Conservation (phyloP, 257 asterid genomes). For the Solanum appendiculatum region DNA sequence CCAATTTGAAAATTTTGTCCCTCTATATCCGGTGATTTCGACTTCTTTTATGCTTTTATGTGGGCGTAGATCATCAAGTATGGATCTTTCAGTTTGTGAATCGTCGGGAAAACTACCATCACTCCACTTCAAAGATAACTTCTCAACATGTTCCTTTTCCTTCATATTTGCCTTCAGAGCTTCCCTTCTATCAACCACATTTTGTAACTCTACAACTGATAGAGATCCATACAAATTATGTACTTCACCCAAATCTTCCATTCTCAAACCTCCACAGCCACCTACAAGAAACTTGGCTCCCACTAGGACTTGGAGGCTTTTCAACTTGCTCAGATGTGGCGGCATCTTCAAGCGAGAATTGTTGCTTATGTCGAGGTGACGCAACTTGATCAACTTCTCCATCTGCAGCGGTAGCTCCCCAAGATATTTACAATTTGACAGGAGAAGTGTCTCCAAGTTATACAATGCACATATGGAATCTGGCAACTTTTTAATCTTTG, state of each 20-base stretch:
- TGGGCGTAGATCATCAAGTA: background rate
- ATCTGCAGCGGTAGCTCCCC: background rate
- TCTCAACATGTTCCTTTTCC: background rate
- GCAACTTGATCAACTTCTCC: background rate
- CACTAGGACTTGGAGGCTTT: background rate
- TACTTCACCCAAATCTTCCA: background rate
- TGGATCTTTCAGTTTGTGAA: background rate
- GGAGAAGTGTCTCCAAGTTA: background rate
- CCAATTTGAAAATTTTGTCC: background rate
- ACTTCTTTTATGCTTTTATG: background rate
- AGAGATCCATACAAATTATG: background rate
- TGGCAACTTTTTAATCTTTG: background rate
- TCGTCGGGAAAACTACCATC: background rate
- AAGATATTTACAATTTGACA: fast-evolving
- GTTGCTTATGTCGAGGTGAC: background rate
- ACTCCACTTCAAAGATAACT: background rate
- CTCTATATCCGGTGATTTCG: background rate
- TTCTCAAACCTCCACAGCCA: background rate
- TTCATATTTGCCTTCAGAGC: background rate
- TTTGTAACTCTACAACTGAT: background rate
- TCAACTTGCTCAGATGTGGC: background rate
- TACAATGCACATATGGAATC: background rate
- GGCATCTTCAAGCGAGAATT: background rate
- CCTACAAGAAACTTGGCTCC: background rate
- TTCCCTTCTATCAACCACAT: background rate